Conservation (phyloP, 495 filamentous ascomycete species). For the Entonaema liquescens region DNA sequence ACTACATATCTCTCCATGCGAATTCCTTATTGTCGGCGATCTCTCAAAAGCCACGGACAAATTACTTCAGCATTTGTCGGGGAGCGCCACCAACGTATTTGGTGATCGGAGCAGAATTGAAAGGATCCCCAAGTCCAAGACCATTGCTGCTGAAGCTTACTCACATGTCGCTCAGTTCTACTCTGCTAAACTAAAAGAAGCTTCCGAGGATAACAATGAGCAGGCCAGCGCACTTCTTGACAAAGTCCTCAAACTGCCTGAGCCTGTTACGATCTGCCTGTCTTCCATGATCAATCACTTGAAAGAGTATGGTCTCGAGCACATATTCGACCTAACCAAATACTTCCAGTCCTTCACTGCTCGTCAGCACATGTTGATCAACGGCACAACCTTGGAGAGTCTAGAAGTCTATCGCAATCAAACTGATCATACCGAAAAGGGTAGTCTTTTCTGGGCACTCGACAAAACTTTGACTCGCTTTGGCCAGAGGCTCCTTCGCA, state of each 20-base stretch:
- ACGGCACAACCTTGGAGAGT: constrained; percentile 92
- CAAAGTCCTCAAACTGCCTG: constrained; percentile 84
- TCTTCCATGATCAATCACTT: constrained; percentile 97
- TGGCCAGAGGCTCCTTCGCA: constrained; percentile 85
- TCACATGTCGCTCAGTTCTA: constrained; percentile 96
- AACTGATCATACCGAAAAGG: constrained; percentile 85
- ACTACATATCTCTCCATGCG: constrained; percentile 94
- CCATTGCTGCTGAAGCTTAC: constrained; percentile 81
- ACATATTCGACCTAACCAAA: constrained; percentile 96
- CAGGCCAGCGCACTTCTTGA: constrained; percentile 72
- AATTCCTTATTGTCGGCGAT: constrained; percentile 94
- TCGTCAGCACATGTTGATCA: constrained; percentile 93
- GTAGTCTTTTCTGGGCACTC: constrained; percentile 94
- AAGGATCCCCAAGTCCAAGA: constrained; percentile 77
- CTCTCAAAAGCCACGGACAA: constrained; percentile 94
- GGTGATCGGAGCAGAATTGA: constrained; percentile 90
- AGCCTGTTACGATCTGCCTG: constrained; percentile 88
- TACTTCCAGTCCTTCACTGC: constrained; percentile 98
- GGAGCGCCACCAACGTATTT: constrained; percentile 87
- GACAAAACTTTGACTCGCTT: constrained; percentile 93
- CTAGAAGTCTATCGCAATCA: constrained; percentile 96
- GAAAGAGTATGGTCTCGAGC: constrained; percentile 91
- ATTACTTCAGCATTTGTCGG: constrained; percentile 87
- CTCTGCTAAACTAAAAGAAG: constrained; percentile 79
- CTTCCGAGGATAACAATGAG: constrained; percentile 49